These are phyloP conservation scores for Fusarium sp. DNA, from an alignment of 2,329 filamentous ascomycete species.

Conservation along the genomic window DNA sequence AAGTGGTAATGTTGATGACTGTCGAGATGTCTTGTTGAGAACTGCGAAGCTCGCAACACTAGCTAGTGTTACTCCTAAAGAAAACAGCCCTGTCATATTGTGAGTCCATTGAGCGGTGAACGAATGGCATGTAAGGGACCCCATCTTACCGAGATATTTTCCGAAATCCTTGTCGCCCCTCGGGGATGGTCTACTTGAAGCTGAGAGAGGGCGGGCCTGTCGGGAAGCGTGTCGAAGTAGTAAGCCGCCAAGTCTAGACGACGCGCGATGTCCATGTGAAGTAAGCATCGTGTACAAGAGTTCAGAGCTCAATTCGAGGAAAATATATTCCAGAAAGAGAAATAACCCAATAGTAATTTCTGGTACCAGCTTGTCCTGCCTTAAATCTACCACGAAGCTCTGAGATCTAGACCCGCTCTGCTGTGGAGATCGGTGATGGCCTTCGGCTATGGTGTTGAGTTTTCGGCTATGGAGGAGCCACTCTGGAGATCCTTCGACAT, in stretches of 20 bases:
- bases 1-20: conserved; percentile 1
- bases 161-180: neutral
- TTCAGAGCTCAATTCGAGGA: neutral
- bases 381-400: neutral
- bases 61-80: neutral
- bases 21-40: neutral
- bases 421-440: neutral
- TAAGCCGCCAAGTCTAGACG: neutral
- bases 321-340: neutral
- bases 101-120: neutral
- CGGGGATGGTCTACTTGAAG: neutral
- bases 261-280: neutral
- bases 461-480: neutral
- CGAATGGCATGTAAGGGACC: too few species aligned
- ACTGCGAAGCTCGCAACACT: neutral
- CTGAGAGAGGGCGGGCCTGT: neutral
- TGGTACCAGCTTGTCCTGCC: neutral
- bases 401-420: neutral
- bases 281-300: neutral
- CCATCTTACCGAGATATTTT: neutral
- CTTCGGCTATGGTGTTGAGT: neutral
- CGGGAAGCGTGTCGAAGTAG: neutral
- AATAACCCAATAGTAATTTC: neutral
- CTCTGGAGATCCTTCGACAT: neutral
- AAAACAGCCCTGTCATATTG: neutral